Evolutionary conservation across 2,329 filamentous ascomycete species (phyloP).

Genomic region (Xylaria digitata): DNA sequence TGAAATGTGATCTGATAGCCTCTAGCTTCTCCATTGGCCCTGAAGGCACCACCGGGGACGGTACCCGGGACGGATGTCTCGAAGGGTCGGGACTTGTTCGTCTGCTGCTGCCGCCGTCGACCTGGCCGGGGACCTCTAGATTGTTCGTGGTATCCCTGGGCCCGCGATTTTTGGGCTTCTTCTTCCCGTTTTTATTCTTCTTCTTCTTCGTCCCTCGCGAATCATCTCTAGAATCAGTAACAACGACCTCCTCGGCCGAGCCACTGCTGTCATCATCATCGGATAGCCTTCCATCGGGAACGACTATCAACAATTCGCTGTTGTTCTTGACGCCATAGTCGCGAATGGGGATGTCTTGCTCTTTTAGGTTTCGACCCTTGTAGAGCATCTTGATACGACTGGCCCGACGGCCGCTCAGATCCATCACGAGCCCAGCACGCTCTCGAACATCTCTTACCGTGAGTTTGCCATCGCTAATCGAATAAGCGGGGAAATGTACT

Average conservation of each 20-base stretch:
- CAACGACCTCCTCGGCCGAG: slow-evolving; percentile 58
- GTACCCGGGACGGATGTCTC: slow-evolving; percentile 55
- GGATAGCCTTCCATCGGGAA: slow-evolving; percentile 61
- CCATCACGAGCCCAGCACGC: slow-evolving; percentile 74
- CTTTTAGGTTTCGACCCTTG: slow-evolving; percentile 77
- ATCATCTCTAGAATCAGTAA: slow-evolving; percentile 57
- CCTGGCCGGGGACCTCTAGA: slow-evolving; percentile 53
- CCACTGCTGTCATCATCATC: slow-evolving; percentile 56
- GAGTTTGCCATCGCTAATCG: slow-evolving; percentile 79
- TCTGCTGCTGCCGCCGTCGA: slow-evolving; percentile 51
- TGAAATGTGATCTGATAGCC: slow-evolving; percentile 73
- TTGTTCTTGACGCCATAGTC: slow-evolving; percentile 72
- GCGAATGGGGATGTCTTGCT: slow-evolving; percentile 66
- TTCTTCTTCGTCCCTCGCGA: slow-evolving; percentile 56
- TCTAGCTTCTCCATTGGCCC: slow-evolving; percentile 71
- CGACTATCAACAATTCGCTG: slow-evolving; percentile 69
- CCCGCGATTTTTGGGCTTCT: slow-evolving; percentile 54
- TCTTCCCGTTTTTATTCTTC: slow-evolving; percentile 53
- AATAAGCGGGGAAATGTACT: slow-evolving; percentile 78
- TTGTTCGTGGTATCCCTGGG: slow-evolving; percentile 59
- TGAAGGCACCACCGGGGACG: slow-evolving; percentile 53
- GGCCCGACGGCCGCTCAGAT: slow-evolving; percentile 65
- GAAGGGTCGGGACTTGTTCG: slow-evolving; percentile 50
- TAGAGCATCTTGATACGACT: slow-evolving; percentile 74
- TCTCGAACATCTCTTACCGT: slow-evolving; percentile 73